Percentiles rank a stretch among this genome's conserved stretches.
phyloP scores from a whole-genome alignment of 257 asterid species.

The Solanum ossicruentum region DNA sequence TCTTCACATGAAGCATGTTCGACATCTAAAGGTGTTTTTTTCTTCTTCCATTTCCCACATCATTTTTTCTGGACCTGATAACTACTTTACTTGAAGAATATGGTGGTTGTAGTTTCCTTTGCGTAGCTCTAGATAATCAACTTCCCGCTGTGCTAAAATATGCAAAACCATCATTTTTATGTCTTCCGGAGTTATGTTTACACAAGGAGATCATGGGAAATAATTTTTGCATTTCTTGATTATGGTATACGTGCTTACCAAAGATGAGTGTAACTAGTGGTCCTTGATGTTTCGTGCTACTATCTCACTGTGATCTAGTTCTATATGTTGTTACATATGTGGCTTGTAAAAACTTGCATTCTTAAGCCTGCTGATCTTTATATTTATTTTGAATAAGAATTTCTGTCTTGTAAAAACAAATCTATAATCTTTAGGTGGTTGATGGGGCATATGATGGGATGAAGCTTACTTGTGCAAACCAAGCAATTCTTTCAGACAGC shows the following conservation, averaged over 20 bases:
- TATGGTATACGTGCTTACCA: background rate
- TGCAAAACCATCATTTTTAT: background rate
- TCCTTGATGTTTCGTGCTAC: background rate
- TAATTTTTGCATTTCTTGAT: background rate
- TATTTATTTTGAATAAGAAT: background rate
- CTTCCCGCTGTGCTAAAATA: background rate
- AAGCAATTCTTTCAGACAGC: slow-evolving; percentile 69
- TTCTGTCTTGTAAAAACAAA: background rate
- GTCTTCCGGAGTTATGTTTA: background rate
- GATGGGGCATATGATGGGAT: slow-evolving; percentile 81
- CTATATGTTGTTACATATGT: background rate
- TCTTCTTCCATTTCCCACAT: background rate
- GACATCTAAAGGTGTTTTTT: background rate
- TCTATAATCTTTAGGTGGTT: slow-evolving; percentile 37
- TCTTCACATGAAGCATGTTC: background rate
- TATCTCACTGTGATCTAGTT: background rate
- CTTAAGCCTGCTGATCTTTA: background rate
- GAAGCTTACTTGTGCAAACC: slow-evolving; percentile 68
- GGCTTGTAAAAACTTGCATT: background rate
- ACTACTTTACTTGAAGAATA: background rate
- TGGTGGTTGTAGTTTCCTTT: background rate
- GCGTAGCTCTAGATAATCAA: background rate
- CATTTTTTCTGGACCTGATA: background rate
- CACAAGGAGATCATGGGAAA: background rate
- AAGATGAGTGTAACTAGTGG: background rate